Conservation (phyloP, 208 protist genomes). For the Leishmania gerbilli region DNA sequence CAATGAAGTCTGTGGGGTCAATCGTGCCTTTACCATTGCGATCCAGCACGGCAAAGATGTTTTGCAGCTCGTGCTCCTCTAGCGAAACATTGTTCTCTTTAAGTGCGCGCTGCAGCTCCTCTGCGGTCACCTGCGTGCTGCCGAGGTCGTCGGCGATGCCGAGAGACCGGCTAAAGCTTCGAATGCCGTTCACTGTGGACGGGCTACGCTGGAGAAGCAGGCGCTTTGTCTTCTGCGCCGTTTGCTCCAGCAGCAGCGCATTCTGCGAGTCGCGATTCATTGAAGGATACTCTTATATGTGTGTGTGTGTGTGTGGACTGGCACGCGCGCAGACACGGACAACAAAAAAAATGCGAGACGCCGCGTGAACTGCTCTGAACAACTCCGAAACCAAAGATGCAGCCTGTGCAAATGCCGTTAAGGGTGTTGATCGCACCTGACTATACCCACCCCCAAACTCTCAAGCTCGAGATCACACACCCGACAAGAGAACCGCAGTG, state of each 20-base stretch:
- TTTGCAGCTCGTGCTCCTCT: conserved; percentile 52
- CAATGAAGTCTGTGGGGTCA: conserved; percentile 76
- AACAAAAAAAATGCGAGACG: no score
- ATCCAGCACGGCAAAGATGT: conserved; percentile 63
- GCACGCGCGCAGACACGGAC: not conserved
- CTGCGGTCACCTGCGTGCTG: conserved; percentile 37
- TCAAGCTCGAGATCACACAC: no score
- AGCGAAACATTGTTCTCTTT: conserved; percentile 49
- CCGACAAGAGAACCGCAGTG: not conserved
- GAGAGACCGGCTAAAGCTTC: conserved; percentile 71
- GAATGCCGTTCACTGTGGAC: conserved; percentile 70
- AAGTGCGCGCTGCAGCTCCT: conserved; percentile 44
- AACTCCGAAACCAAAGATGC: not conserved
- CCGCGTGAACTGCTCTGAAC: not conserved
- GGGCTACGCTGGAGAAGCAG: conserved; percentile 45
- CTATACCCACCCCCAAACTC: not conserved
- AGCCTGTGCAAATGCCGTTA: not conserved
- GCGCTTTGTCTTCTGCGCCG: conserved; percentile 49
- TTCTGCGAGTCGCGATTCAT: conserved; percentile 29
- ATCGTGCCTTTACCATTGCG: conserved; percentile 50
- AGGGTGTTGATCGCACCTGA: not conserved
- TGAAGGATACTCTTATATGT: not conserved
- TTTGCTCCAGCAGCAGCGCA: conserved; percentile 19
- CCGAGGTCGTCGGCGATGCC: conserved; percentile 69
- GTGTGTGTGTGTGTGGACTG: no score